Evolutionary conservation across 2,329 filamentous ascomycete species (phyloP), one percentile per base, ranked within the genome.

Genomic region (Nannizziopsis barbatae): DNA sequence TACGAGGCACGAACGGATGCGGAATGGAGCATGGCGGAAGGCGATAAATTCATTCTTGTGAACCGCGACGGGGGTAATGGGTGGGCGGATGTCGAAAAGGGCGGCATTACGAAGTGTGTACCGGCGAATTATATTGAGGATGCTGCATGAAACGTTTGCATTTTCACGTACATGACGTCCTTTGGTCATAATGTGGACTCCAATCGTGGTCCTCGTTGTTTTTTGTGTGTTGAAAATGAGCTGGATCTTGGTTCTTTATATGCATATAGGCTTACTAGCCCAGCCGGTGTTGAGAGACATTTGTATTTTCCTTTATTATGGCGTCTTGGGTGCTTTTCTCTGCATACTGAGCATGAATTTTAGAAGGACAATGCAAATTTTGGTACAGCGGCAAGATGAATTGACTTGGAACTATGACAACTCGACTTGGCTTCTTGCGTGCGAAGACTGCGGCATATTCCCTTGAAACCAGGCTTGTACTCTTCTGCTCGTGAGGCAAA

Each of bases 71-170:
- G 81, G 0, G 92, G 92, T 1, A 92, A 96, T 69, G 92, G 92
- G 0, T 98, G 92, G 92, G 86, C 83, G 22, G 92, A 96, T 70
- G 92, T 98, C 14, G 92, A 96, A 71, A 88, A 86, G 66, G 88
- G 86, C 14, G 89, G 89, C 1, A 72, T 81, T 36, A 86, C 82
- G 42, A 89, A 81, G 62, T 95, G 88, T 64, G 92, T 98, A 47
- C 92, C 92, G 40, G 89, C 89, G 33, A 94, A 87, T 65, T 98
- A 96, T 71, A 78, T 96, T 51, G 84, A 88, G 67, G 77, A 83
- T 27, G 54, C 15, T 18, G 14, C 45, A 41, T 47, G 31, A 18
- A 18, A 12, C 30, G 20, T n/a, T 31, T 15, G 12, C 15, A n/a
- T 31, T 42, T 14, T 27, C 18, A 17, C 14, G n/a, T n/a, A n/a